phyloP scores from a whole-genome alignment of 441 rosid species.

The Dalechampia spathulata region DNA sequence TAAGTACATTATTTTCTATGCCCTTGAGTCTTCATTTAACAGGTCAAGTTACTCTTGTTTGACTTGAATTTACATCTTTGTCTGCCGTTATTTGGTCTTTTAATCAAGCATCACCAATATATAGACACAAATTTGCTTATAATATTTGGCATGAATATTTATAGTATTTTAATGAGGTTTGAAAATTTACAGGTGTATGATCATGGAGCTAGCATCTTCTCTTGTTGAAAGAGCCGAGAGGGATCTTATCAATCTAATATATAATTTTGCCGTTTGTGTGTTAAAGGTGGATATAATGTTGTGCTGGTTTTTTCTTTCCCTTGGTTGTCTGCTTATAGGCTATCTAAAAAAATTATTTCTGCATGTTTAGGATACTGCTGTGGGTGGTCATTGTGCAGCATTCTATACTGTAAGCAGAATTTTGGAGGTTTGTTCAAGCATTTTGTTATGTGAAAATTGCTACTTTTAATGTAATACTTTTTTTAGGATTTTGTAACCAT shows the following conservation, averaged over 20 bases:
- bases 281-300: slow-evolving; percentile 38
- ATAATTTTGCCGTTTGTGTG: slow-evolving; percentile 44
- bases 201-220: slow-evolving; percentile 66
- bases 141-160: too few species aligned
- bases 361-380: slow-evolving; percentile 40
- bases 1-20: too few species aligned
- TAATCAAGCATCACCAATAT: too few species aligned
- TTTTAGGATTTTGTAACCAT: slow-evolving; percentile 12
- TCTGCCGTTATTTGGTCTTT: neutral
- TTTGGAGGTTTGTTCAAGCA: slow-evolving; percentile 45
- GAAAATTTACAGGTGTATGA: slow-evolving; percentile 42
- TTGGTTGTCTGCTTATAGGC: slow-evolving; percentile 1
- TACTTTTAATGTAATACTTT: neutral
- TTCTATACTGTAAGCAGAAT: slow-evolving; percentile 62
- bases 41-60: neutral
- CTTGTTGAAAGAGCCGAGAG: slow-evolving; percentile 65
- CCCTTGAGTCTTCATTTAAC: neutral
- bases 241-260: slow-evolving; percentile 64
- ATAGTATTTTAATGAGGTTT: neutral
- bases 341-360: slow-evolving; percentile 12
- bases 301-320: neutral
- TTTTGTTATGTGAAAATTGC: slow-evolving; percentile 8
- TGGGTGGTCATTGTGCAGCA: slow-evolving; percentile 52
- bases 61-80: neutral
- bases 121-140: too few species aligned